Evolutionary conservation across 768 basidiomycete genomes (phyloP).

Genomic region (Suillus spraguei): DNA sequence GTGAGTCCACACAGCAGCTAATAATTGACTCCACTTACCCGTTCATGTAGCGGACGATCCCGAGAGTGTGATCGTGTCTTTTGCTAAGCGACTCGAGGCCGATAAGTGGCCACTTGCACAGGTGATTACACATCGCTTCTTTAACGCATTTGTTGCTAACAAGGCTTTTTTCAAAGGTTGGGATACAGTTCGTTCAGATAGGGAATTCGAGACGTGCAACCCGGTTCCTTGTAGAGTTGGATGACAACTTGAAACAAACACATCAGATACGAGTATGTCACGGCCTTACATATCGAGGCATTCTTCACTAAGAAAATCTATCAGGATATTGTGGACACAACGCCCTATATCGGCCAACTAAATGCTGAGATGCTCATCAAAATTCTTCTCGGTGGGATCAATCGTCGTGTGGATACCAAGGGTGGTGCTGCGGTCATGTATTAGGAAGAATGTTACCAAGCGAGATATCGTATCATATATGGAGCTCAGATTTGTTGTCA

Average conservation of each 20-base stretch:
- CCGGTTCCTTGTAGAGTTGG: constrained; percentile 52
- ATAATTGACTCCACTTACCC: neutral
- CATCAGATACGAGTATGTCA: constrained; percentile 47
- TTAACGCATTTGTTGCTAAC: constrained; percentile 8
- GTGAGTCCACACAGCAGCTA: constrained; percentile 35
- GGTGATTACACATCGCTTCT: constrained; percentile 31
- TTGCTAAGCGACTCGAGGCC: constrained; percentile 53
- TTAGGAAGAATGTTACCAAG: neutral
- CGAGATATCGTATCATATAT: neutral
- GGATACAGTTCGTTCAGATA: constrained; percentile 76
- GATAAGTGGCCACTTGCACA: constrained; percentile 54
- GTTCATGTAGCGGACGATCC: constrained; percentile 50
- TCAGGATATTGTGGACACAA: constrained; percentile 75
- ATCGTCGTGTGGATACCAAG: constrained; percentile 49
- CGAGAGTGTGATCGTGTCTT: constrained; percentile 45
- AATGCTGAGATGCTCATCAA: constrained; percentile 56
- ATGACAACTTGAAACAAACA: constrained; percentile 50
- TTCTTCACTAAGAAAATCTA: constrained; percentile 5
- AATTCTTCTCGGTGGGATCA: constrained; percentile 67
- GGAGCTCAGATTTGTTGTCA: neutral
- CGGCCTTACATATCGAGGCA: neutral
- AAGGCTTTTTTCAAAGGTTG: constrained; percentile 42
- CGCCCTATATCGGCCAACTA: constrained; percentile 49
- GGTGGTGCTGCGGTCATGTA: constrained; percentile 29
- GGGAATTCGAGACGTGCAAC: constrained; percentile 47